Evolutionary conservation across 257 asterid species (phyloP).

Genomic region (Cynanchum wilfordii): DNA sequence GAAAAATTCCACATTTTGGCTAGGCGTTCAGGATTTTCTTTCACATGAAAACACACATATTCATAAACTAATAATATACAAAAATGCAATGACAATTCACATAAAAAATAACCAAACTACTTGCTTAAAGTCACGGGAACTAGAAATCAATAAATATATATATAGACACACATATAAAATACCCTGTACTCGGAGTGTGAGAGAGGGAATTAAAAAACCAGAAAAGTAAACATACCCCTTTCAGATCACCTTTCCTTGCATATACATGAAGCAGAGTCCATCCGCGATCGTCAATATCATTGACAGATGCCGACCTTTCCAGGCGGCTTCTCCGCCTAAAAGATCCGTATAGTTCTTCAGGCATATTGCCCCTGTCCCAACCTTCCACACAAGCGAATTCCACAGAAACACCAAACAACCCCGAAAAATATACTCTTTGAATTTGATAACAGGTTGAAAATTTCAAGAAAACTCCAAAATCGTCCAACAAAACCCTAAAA

Average conservation of each 20-base stretch:
- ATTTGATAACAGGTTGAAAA: background rate
- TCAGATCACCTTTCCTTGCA: constrained; percentile 82
- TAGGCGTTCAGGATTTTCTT: background rate
- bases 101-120: background rate
- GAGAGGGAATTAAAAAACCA: no score
- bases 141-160: no score
- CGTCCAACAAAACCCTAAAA: constrained; percentile 9
- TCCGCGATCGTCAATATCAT: constrained; percentile 81
- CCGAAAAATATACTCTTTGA: background rate
- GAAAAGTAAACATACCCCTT: constrained; percentile 45
- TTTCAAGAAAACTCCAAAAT: constrained; percentile 11
- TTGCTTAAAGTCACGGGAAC: background rate
- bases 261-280: constrained; percentile 80
- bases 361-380: constrained; percentile 28
- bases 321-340: constrained; percentile 39
- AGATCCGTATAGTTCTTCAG: constrained; percentile 43
- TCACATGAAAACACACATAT: background rate
- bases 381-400: background rate
- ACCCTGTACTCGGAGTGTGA: no score
- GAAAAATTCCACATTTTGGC: background rate
- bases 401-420: background rate
- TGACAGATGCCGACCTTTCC: constrained; percentile 27
- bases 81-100: background rate
- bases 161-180: background rate
- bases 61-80: background rate